Evolutionary conservation across 179 eudicot species (phyloP).

Genomic region (Gypsophila paniculata): DNA sequence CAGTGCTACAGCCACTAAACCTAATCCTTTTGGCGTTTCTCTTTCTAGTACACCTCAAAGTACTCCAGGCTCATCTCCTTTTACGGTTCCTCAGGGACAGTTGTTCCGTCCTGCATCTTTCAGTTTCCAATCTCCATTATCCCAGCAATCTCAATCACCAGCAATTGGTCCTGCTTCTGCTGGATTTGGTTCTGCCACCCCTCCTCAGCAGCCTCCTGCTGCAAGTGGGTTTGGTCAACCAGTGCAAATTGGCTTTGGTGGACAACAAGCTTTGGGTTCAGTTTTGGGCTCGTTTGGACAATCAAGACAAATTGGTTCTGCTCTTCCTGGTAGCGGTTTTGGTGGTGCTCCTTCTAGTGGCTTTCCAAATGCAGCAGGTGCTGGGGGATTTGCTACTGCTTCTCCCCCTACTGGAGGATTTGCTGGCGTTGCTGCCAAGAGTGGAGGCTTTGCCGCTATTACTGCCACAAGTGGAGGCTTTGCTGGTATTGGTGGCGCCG

Average conservation of each 20-base stretch:
- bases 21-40: conserved; percentile 73
- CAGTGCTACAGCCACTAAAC: conserved; percentile 35
- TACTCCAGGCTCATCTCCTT: conserved; percentile 26
- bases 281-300: conserved; percentile 97
- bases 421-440: conserved; percentile 17
- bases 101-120: conserved; percentile 90
- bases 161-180: conserved; percentile 36
- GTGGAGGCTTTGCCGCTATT: conserved; percentile 14
- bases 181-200: conserved; percentile 44
- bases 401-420: conserved; percentile 33
- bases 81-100: conserved; percentile 60
- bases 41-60: conserved; percentile 29
- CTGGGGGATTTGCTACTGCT: conserved; percentile 44
- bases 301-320: conserved; percentile 85
- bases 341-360: conserved; percentile 44
- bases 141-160: conserved; percentile 53
- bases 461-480: conserved; percentile 33
- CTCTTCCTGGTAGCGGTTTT: conserved; percentile 44
- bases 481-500: conserved; percentile 14
- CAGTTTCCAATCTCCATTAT: conserved; percentile 54
- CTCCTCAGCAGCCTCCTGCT: conserved; percentile 47
- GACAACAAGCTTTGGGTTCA: conserved; percentile 88
- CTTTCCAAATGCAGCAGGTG: conserved; percentile 22
- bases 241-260: conserved; percentile 59
- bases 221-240: conserved; percentile 78